Conservation (phyloP, 2,329 filamentous ascomycete genomes). For the Thelonectria olida region DNA sequence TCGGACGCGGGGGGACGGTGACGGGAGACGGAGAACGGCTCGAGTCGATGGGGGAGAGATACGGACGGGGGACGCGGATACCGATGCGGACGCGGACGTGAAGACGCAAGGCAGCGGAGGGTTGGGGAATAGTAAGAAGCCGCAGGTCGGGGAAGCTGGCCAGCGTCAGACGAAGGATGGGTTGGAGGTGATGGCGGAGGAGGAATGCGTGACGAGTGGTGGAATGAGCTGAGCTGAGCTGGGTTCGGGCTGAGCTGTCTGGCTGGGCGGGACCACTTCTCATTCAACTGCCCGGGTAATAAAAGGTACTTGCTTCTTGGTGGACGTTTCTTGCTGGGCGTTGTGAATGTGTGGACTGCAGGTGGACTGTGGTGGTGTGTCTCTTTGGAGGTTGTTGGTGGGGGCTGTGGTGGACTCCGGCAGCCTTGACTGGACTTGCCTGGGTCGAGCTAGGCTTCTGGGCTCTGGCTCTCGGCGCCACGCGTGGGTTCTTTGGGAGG, state of each 20-base stretch:
- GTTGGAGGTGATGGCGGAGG: conserved; percentile 40
- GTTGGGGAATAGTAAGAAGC: conserved; percentile 28
- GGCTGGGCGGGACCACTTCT: conserved; percentile 19
- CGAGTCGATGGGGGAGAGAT: conserved; percentile 11
- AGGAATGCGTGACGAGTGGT: conserved; percentile 40
- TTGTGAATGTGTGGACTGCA: conserved; percentile 22
- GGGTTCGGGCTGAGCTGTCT: conserved; percentile 21
- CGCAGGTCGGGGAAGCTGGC: conserved; percentile 24
- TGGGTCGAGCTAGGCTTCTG: conserved; percentile 25
- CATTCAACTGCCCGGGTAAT: not conserved
- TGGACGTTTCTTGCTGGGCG: conserved; percentile 13
- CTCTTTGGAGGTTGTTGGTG: not conserved
- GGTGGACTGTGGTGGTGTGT: not conserved
- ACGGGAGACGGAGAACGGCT: conserved; percentile 7
- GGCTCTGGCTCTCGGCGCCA: conserved; percentile 29
- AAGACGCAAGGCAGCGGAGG: conserved; percentile 14
- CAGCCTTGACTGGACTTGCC: conserved; percentile 23
- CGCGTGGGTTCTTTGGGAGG: conserved; percentile 26
- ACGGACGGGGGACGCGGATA: not conserved
- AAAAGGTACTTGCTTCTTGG: not conserved
- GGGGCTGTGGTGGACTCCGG: conserved; percentile 7
- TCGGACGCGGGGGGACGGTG: conserved; percentile 25
- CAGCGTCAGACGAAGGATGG: conserved; percentile 26
- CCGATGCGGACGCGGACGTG: conserved; percentile 1
- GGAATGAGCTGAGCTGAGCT: conserved; percentile 40